These are phyloP conservation scores for Microdochium trichocladiopsis DNA, from an alignment of 2,329 filamentous ascomycete species.

Conservation along the genomic window DNA sequence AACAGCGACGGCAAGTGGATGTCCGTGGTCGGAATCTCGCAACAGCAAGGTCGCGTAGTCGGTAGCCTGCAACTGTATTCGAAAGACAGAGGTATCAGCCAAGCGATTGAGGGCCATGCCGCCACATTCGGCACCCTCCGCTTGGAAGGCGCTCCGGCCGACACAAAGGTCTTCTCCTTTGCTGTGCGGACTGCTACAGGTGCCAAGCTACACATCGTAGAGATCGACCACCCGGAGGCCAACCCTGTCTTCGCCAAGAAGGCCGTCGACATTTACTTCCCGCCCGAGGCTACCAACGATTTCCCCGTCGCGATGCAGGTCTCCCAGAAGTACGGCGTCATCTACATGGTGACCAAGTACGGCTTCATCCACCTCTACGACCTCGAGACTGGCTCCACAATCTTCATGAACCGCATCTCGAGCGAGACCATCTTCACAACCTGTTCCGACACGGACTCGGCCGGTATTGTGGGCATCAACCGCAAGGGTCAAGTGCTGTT, in stretches of 20 bases:
- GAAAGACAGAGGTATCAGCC: slow-evolving; percentile 90
- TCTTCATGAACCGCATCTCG: slow-evolving; percentile 99
- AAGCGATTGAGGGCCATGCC: slow-evolving; percentile 95
- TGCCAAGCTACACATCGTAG: slow-evolving; percentile 94
- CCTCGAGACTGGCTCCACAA: slow-evolving; percentile 87
- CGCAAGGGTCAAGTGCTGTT: slow-evolving; percentile 95
- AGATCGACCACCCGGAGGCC: slow-evolving; percentile 86
- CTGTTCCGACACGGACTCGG: slow-evolving; percentile 72
- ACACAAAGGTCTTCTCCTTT: slow-evolving; percentile 96
- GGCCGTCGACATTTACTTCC: slow-evolving; percentile 96
- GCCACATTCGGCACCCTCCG: slow-evolving; percentile 87
- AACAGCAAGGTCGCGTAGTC: slow-evolving; percentile 86
- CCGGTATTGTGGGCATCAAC: slow-evolving; percentile 91
- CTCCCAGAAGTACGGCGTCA: slow-evolving; percentile 90
- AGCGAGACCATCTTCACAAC: slow-evolving; percentile 99
- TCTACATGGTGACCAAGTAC: slow-evolving; percentile 97
- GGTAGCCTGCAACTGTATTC: slow-evolving; percentile 98
- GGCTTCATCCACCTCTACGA: slow-evolving; percentile 99
- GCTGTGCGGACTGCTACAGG: slow-evolving; percentile 84
- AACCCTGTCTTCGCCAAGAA: slow-evolving; percentile 93
- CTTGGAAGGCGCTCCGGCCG: slow-evolving; percentile 79
- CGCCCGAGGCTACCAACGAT: slow-evolving; percentile 88
- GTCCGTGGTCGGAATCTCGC: slow-evolving; percentile 93
- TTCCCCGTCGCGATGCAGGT: slow-evolving; percentile 98
- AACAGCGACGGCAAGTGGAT: slow-evolving; percentile 97